Evolutionary conservation across 2,329 filamentous ascomycete species (phyloP), one percentile per base, ranked within the genome.

Genomic region (Cryphonectria japonica): DNA sequence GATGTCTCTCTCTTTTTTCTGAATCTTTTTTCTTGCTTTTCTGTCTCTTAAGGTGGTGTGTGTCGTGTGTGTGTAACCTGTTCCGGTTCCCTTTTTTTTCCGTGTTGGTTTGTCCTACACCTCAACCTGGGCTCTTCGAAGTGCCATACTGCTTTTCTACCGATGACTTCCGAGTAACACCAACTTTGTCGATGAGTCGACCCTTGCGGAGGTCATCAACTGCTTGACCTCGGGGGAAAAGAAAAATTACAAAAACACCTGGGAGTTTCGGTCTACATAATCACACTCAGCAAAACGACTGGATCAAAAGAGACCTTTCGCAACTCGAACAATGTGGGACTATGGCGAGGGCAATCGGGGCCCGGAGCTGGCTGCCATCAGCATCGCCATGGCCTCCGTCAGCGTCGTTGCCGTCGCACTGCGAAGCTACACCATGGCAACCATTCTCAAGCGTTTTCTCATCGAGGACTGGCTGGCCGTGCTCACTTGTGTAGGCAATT

Each of bases 401-500:
- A 67, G 69, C n/a, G 54, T 71, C 39, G 34, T 72, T 29, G 71
- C 71, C 2, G 71, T 72, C 32, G 54, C 46, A 7, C 61, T 72
- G 62, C 69, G 71, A 34, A 71, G 71, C 41, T 72, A 69, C 34
- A 72, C 71, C n/a, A 72, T 72, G 71, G 52, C 65, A 41, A 29
- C 61, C 7, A 72, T 72, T 39, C 69, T 72, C 43, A 72, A 72
- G 19, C 71, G 71, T 39, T 72, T 72, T 46, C 50, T 72, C 43
- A 19, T 72, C 32, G 71, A 72, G 54, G 71, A 72, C 71, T 72
- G 69, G 69, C 66, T 72, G 41, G 71, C 71, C 19, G 69, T 72
- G 8, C 29, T 71, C 62, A 72, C 71, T 2, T 72, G 71, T 46
- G 71, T 72, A 65, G 63, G 71, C 41, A 1, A 65, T 39, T 29